Evolutionary conservation across 2,329 filamentous ascomycete species (phyloP).

Genomic region (Xylariaceae sp.): DNA sequence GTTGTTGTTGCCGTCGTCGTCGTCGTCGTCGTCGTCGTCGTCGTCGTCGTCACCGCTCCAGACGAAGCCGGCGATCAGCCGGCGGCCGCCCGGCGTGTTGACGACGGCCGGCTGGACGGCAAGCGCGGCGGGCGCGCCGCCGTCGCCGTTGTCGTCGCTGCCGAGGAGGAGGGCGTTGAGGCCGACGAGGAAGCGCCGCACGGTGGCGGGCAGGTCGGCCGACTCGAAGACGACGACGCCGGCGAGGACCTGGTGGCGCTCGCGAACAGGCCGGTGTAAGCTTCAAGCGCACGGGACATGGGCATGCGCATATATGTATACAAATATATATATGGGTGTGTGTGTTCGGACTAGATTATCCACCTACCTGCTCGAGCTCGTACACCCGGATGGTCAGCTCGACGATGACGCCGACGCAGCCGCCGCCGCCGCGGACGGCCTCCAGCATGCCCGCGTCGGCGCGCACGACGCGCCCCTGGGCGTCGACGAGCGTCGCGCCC

Average conservation of each 20-base stretch:
- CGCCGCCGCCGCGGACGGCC: conserved; percentile 32
- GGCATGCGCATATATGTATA: too few relatives aligned
- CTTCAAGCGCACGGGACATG: conserved; percentile 1
- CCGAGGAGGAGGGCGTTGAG: neutral
- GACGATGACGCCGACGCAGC: conserved; percentile 31
- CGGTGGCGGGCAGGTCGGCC: conserved; percentile 17
- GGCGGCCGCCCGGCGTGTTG: neutral
- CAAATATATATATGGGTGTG: too few relatives aligned
- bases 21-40: conserved; percentile 23
- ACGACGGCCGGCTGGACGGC: neutral
- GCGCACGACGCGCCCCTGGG: conserved; percentile 27
- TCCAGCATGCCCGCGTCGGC: conserved; percentile 29
- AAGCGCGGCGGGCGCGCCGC: too few relatives aligned
- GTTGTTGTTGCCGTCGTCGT: too few relatives aligned
- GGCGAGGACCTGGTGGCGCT: conserved; percentile 23
- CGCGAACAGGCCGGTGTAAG: conserved; percentile 21
- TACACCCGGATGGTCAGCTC: conserved; percentile 33
- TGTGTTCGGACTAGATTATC: too few relatives aligned
- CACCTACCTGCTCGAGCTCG: conserved; percentile 23
- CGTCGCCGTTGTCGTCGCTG: too few relatives aligned
- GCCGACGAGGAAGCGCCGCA: neutral
- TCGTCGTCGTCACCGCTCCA: conserved; percentile 16
- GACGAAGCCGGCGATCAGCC: neutral
- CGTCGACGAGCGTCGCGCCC: conserved; percentile 30
- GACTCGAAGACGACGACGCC: conserved; percentile 26